phyloP scores from a whole-genome alignment of 179 eudicot species.

The Spergularia azorica region DNA sequence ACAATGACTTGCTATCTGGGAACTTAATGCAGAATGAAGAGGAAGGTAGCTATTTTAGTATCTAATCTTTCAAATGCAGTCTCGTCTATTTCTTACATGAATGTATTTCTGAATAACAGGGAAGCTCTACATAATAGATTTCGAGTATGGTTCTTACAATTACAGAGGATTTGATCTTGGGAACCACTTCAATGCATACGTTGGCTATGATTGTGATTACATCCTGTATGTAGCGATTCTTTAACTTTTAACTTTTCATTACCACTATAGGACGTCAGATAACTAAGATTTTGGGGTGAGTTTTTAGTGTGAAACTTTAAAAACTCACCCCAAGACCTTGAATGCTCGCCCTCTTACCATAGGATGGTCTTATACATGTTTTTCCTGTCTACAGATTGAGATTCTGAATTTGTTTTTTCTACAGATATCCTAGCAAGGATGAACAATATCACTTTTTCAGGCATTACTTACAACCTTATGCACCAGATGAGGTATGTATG shows the following conservation, averaged over 20 bases:
- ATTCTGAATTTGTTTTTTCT: slow-evolving; percentile 30
- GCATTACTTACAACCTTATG: slow-evolving; percentile 73
- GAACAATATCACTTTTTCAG: slow-evolving; percentile 92
- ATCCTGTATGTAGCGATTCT: slow-evolving; percentile 55
- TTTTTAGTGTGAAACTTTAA: no score
- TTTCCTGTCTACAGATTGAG: neutral
- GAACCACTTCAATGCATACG: slow-evolving; percentile 97
- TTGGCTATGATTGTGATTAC: slow-evolving; percentile 97
- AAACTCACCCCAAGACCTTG: no score
- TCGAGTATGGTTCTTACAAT: slow-evolving; percentile 93
- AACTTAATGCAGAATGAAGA: slow-evolving; percentile 88
- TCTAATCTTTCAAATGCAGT: neutral
- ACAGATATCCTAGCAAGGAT: slow-evolving; percentile 86
- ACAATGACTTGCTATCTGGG: slow-evolving; percentile 93
- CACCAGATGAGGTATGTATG: slow-evolving; percentile 60
- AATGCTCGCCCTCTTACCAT: no score
- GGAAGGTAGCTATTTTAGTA: slow-evolving; percentile 41
- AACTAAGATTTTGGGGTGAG: no score
- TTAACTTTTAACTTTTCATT: neutral
- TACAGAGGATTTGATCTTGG: slow-evolving; percentile 98
- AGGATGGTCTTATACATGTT: no score
- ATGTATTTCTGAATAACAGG: slow-evolving; percentile 44
- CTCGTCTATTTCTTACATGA: neutral
- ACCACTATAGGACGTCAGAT: neutral
- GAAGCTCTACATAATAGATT: slow-evolving; percentile 90